Evolutionary conservation across 2,329 filamentous ascomycete species (phyloP), one percentile per base, ranked within the genome.

Genomic region (Pyricularia pennisetigena): DNA sequence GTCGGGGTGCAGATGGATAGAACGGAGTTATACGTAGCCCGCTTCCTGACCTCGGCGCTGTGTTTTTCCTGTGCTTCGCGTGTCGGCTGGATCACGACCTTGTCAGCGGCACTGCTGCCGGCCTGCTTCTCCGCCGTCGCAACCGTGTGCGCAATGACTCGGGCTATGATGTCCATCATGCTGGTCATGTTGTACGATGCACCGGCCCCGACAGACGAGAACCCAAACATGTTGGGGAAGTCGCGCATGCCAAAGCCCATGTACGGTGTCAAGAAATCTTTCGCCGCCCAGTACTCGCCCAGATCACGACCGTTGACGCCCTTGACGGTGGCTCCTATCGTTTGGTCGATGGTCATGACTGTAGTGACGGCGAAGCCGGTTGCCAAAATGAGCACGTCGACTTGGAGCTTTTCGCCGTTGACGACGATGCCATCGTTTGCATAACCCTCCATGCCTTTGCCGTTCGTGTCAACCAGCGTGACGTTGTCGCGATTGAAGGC

Each of bases 401-500:
- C 76, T 71, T 85, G 84, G 63, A 85, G 80, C 28, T 78, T 74
- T 3, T 89, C 72, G 0, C 84, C 83, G 5, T 69, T 73, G n/a
- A 74, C 68, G 0, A 82, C 86, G 6, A 83, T 75, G 3, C 75
- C 70, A 3, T 82, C 78, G 2, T 87, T 74, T 4, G 86, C 85
- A 70, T 81, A 79, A 4, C 83, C 85, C 32, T 84, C 75, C 10
- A 61, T 24, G 2, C 57, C 57, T n/a, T 26, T 24, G 1, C 9
- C 57, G 9, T 26, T 9, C 0, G 86, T 89, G 73, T 90, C 85
- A 16, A 90, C 78, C 0, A 90, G 81, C 5, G 80, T 79, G 3
- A 90, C 87, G 71, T 87, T 83, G 0, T 80, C 75, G 35, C 73
- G 74, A 75, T 90, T 90, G 80, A 90, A 90, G 0, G 82, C 72